These are phyloP conservation scores for Ceratobasidium sp. DNA, from an alignment of 1,284 basidiomycete genomes.

Conservation along the genomic window DNA sequence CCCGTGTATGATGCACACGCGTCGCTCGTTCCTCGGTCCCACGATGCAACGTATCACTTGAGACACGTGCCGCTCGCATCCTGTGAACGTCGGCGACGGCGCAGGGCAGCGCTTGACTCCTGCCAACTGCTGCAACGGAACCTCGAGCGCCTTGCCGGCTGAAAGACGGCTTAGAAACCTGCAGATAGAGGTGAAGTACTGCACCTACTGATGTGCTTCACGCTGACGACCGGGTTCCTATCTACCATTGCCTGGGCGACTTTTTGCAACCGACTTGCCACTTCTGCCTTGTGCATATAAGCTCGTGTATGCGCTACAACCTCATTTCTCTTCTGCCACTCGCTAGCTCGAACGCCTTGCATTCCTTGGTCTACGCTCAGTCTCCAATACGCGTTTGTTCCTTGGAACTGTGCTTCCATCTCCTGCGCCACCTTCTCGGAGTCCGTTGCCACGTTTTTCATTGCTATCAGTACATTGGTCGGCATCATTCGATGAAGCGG, in stretches of 20 bases:
- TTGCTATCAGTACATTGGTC: not conserved
- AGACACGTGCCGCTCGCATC: not conserved
- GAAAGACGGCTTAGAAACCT: too few relatives aligned
- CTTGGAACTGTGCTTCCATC: too few relatives aligned
- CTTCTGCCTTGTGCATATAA: not conserved
- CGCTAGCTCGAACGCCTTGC: too few relatives aligned
- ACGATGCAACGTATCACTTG: not conserved
- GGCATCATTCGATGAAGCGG: not conserved
- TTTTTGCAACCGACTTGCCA: not conserved
- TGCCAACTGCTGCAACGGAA: not conserved
- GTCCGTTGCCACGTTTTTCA: too few relatives aligned
- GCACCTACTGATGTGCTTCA: not conserved
- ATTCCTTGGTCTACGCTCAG: not conserved
- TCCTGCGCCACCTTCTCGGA: too few relatives aligned
- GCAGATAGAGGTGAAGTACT: too few relatives aligned
- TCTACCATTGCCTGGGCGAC: not conserved
- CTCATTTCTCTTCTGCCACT: not conserved
- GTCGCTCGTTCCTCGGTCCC: not conserved
- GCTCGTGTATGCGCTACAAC: conserved; percentile 1
- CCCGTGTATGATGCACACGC: conserved; percentile 27
- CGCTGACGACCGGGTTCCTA: too few relatives aligned
- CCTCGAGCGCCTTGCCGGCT: not conserved
- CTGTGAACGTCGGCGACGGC: not conserved
- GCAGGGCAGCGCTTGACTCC: not conserved
- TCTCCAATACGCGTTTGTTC: too few relatives aligned